A percentile compares a stretch with the other conserved stretches of the same genome.
Evolutionary conservation across 108 stramenopile species (phyloP).

Genomic region (Discostella stelligeroides): DNA sequence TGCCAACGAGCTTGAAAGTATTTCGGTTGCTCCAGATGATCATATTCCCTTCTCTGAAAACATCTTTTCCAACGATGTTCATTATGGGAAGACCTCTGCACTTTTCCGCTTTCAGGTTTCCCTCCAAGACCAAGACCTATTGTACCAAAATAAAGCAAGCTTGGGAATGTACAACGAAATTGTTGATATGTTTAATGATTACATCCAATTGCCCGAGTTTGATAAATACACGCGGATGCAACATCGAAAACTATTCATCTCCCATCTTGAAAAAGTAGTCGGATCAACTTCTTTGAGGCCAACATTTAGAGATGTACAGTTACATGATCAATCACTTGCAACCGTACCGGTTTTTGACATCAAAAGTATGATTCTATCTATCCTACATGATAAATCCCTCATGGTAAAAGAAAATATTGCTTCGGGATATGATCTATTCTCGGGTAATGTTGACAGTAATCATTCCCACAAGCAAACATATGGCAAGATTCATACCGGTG

Average conservation of each 20-base stretch:
- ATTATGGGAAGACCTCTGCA: too few relatives aligned
- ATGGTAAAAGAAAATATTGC: background rate
- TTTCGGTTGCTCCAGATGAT: too few relatives aligned
- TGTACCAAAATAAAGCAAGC: too few relatives aligned
- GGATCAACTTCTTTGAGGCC: background rate
- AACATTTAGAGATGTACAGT: background rate
- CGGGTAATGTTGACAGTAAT: background rate
- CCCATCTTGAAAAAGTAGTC: background rate
- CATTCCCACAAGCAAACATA: background rate
- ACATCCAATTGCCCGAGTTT: background rate
- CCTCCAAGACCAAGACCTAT: too few relatives aligned
- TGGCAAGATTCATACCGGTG: conserved; percentile 2
- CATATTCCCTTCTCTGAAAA: too few relatives aligned
- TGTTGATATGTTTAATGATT: background rate
- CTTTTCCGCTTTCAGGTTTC: too few relatives aligned
- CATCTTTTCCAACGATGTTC: too few relatives aligned
- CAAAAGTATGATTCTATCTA: background rate
- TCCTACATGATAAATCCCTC: background rate
- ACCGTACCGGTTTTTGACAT: background rate
- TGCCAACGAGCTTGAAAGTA: too few relatives aligned
- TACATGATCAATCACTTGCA: background rate
- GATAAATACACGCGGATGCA: background rate
- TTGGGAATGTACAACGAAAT: conserved; percentile 9
- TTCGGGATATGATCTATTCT: background rate
- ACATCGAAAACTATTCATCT: background rate